Conservation (phyloP, 116 monocot genomes). For the Trichopus zeylanicus region DNA sequence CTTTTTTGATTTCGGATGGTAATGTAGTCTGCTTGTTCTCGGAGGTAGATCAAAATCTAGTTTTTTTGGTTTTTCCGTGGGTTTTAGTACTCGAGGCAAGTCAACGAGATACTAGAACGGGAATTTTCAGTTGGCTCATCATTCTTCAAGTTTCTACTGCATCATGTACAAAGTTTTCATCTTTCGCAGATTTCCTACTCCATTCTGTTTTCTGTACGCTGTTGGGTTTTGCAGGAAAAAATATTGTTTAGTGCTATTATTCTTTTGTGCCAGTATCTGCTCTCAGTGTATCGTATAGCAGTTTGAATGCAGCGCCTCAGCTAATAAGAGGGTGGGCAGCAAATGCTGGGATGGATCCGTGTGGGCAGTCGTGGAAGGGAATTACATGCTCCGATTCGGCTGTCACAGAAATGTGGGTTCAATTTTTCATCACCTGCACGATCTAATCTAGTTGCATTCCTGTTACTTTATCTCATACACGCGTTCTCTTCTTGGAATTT, state of each 20-base stretch:
- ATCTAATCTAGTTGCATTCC: not conserved
- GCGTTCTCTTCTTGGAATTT: not conserved
- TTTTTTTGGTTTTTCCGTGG: too few relatives aligned
- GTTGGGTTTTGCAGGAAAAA: too few relatives aligned
- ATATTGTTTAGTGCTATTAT: not conserved
- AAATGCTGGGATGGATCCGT: conserved; percentile 79
- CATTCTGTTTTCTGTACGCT: too few relatives aligned
- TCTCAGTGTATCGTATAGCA: conserved; percentile 52
- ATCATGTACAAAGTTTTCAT: too few relatives aligned
- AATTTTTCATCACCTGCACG: not conserved
- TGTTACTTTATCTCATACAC: not conserved
- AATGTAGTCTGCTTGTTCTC: too few relatives aligned
- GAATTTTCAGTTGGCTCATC: too few relatives aligned
- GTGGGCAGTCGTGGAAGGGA: conserved; percentile 80
- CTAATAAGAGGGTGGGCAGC: conserved; percentile 64
- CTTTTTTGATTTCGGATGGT: too few relatives aligned
- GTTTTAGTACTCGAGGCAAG: too few relatives aligned
- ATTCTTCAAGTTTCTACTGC: too few relatives aligned
- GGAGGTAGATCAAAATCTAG: too few relatives aligned
- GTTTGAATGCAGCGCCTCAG: conserved; percentile 72
- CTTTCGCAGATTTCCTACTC: too few relatives aligned
- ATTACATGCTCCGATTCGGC: conserved; percentile 74
- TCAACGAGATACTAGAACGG: too few relatives aligned
- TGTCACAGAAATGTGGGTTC: conserved; percentile 62
- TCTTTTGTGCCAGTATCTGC: conserved; percentile 47